A percentile compares a stretch with the other conserved stretches of the same genome.
Evolutionary conservation across 1,139 yeast genomes (phyloP).

Genomic region (Suhomyces panamericanus): DNA sequence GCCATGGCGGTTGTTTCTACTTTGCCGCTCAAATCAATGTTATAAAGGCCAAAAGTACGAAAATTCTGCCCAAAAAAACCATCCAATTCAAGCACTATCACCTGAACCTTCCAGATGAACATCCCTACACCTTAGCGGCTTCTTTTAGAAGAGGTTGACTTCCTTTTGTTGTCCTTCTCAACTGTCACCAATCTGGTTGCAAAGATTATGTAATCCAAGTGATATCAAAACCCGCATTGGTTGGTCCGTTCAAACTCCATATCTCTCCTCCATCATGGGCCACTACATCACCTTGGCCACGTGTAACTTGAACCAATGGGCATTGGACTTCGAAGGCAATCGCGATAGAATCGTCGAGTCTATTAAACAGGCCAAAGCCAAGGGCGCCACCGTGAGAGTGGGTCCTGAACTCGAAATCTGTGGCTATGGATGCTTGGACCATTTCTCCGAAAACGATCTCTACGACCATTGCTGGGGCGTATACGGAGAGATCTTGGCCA

Average conservation of each 20-base stretch:
- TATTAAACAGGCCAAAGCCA: slow-evolving; percentile 69
- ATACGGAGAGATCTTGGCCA: slow-evolving; percentile 70
- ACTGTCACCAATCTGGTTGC: neutral
- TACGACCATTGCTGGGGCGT: slow-evolving; percentile 94
- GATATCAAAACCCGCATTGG: neutral
- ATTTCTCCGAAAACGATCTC: slow-evolving; percentile 86
- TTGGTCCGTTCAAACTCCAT: neutral
- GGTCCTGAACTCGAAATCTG: slow-evolving; percentile 97
- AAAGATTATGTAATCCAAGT: neutral
- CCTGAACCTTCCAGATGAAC: too few species aligned
- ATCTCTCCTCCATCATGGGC: slow-evolving; percentile 38
- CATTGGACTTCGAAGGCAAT: slow-evolving; percentile 96
- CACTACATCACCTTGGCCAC: slow-evolving; percentile 60
- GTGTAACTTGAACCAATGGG: slow-evolving; percentile 94
- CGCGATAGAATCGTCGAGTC: slow-evolving; percentile 85
- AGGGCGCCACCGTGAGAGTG: slow-evolving; percentile 80
- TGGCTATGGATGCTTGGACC: slow-evolving; percentile 96
- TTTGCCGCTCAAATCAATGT: too few species aligned
- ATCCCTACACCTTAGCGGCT: too few species aligned
- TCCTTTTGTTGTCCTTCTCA: too few species aligned
- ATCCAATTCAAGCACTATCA: too few species aligned
- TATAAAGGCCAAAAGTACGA: too few species aligned
- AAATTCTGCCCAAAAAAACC: too few species aligned
- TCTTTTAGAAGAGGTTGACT: too few species aligned
- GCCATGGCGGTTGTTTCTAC: too few species aligned